phyloP scores from a whole-genome alignment of 768 basidiomycete genomes.

The Gelatoporia subvermispora region DNA sequence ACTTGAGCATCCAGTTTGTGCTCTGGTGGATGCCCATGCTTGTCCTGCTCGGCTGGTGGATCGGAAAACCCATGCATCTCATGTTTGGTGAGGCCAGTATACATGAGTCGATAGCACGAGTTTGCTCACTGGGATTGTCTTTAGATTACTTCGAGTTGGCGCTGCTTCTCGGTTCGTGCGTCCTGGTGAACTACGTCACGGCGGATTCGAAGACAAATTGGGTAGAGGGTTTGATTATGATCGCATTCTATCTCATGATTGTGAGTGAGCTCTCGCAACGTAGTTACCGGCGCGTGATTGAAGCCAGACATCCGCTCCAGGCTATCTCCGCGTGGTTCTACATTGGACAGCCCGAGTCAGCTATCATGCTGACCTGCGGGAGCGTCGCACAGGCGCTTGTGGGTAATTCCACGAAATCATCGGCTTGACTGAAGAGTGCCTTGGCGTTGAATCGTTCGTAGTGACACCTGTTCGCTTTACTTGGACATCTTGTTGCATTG shows the following conservation, averaged over 20 bases:
- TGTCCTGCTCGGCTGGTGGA: constrained; percentile 66
- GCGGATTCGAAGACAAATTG: constrained; percentile 76
- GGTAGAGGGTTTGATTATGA: constrained; percentile 58
- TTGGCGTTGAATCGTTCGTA: too few species aligned
- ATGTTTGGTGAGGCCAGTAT: constrained; percentile 51
- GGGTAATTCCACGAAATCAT: too few species aligned
- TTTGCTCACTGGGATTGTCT: background rate
- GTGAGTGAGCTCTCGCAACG: background rate
- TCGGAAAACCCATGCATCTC: constrained; percentile 50
- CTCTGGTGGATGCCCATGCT: constrained; percentile 77
- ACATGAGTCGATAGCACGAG: too few species aligned
- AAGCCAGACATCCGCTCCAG: constrained; percentile 24
- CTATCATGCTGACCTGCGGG: constrained; percentile 36
- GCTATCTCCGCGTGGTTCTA: constrained; percentile 66
- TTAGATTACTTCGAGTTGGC: constrained; percentile 68
- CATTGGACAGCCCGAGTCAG: constrained; percentile 47
- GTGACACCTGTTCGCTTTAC: too few species aligned
- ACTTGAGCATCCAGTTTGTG: constrained; percentile 72
- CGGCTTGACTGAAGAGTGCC: too few species aligned
- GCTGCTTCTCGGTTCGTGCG: constrained; percentile 57
- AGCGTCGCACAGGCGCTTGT: constrained; percentile 34
- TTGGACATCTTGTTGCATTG: too few species aligned
- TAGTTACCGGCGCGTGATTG: background rate
- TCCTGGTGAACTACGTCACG: constrained; percentile 76
- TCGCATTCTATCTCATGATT: constrained; percentile 56